Evolutionary conservation across 2,329 filamentous ascomycete species (phyloP).

Genomic region (Epichloe bromicola): DNA sequence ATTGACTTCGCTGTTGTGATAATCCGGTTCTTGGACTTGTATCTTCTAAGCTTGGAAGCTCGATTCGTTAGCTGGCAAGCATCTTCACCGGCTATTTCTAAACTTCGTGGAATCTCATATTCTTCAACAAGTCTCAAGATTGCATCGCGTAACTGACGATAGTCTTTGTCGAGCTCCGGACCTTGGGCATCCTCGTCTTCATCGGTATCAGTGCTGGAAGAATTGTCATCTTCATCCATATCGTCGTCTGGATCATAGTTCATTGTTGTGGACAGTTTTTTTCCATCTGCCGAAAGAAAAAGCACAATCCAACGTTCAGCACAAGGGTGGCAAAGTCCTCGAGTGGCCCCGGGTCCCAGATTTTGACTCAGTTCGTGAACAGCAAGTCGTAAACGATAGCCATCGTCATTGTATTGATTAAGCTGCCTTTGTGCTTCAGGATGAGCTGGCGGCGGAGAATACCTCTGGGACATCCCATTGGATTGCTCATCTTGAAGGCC

Average conservation of each 20-base stretch:
- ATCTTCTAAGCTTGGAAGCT: constrained; percentile 46
- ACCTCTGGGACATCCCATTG: constrained; percentile 36
- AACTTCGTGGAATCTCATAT: constrained; percentile 61
- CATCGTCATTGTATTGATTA: constrained; percentile 49
- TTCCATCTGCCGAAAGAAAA: constrained; percentile 63
- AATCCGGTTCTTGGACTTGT: constrained; percentile 46
- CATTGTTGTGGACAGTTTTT: constrained; percentile 56
- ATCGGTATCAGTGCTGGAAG: constrained; percentile 45
- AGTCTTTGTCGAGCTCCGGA: constrained; percentile 61
- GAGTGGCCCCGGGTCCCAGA: constrained; percentile 49
- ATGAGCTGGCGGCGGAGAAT: constrained; percentile 39
- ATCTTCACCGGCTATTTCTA: constrained; percentile 44
- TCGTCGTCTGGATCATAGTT: constrained; percentile 57
- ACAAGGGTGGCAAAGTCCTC: constrained; percentile 63
- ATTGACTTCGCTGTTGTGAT: constrained; percentile 37
- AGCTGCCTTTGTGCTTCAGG: constrained; percentile 28
- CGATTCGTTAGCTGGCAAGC: constrained; percentile 56
- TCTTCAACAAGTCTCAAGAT: constrained; percentile 72
- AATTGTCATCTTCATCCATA: constrained; percentile 50
- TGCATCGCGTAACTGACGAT: constrained; percentile 67
- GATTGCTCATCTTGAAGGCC: constrained; percentile 45
- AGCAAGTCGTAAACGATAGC: constrained; percentile 51
- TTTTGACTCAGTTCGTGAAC: constrained; percentile 58
- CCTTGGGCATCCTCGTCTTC: constrained; percentile 48
- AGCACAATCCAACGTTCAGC: constrained; percentile 73